Base-by-base conservation (phyloP, 2,329 filamentous ascomycete species). In the Harringtonia lauricola region DNA sequence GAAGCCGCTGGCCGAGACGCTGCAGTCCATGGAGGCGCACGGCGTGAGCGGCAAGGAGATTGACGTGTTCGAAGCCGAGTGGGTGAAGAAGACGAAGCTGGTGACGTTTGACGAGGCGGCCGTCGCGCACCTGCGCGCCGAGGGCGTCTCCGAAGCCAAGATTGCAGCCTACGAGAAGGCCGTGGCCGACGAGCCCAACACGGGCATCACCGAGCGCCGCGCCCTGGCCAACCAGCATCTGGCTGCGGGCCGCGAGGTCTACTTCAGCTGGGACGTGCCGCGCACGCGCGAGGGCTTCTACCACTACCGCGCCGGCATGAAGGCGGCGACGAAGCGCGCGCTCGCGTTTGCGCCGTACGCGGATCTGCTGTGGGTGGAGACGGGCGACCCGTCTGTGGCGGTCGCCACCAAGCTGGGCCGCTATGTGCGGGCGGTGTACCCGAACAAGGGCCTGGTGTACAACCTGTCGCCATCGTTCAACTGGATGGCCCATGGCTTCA, bases 401-500 rank as follows among this genome's bases (percentile, higher is more conserved):
- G 85, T 94, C 29, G 87, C 86, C 0, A 69, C 74, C 4, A 70
- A 73, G 41, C 87, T 98, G 41, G 86, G 85, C 13, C 73, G 75
- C 12, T 76, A 87, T 37, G 92, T 98, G 48, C 79, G 84, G 43
- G 64, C 68, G 0, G 68, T 65, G 4, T 70, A 77, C 55, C 86
- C 88, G 0, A 79, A 77, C 48, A 96, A 96, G 74, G 84, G 86
- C 30, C 75, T 98, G 21, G 90, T 96, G 0, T 98, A 98, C 68
- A 98, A 98, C 66, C 75, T 98, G 2, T 89, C 83, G 5, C 92
- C 92, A 1, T 94, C 86, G 9, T 98, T 98, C 74, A 96, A 98
- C 71, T 98, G 92, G 92, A 92, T 94, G 79, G 80, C 80, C 12
- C 89, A 96, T 59, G 92, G 90, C 26, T 98, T 96, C 65, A 82